A percentile compares a stretch with the other conserved stretches of the same genome.
Evolutionary conservation across 768 basidiomycete genomes (phyloP).

Genomic region (Zangia roseola): DNA sequence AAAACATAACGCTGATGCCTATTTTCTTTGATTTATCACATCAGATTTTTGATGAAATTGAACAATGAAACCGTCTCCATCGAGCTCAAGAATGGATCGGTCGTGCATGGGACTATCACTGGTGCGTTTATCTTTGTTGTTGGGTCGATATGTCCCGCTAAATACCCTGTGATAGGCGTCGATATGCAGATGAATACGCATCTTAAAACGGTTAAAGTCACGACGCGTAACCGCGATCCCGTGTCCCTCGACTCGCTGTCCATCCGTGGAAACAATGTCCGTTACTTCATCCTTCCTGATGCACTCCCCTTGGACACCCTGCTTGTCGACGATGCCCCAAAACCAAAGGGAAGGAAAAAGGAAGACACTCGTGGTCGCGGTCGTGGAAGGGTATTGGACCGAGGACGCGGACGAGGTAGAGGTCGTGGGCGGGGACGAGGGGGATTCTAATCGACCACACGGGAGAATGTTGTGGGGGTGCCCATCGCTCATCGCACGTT

Average conservation of each 20-base stretch:
- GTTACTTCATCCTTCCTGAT: conserved; percentile 97
- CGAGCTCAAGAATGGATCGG: conserved; percentile 96
- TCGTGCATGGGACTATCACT: conserved; percentile 95
- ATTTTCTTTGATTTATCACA: conserved; percentile 17
- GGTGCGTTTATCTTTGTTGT: conserved; percentile 48
- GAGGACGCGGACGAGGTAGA: conserved; percentile 56
- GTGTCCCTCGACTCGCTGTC: conserved; percentile 85
- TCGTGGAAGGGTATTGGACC: conserved; percentile 50
- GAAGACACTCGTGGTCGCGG: conserved; percentile 69
- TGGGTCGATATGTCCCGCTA: neutral
- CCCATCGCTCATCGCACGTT: conserved; percentile 5
- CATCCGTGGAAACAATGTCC: conserved; percentile 94
- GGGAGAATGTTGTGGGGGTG: conserved; percentile 6
- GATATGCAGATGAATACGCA: conserved; percentile 99
- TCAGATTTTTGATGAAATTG: conserved; percentile 98
- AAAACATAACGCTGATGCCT: conserved; percentile 17
- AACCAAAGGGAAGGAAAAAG: conserved; percentile 92
- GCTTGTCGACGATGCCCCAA: conserved; percentile 95
- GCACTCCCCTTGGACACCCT: conserved; percentile 95
- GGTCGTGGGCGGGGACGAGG: conserved; percentile 52
- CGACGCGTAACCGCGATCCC: conserved; percentile 87
- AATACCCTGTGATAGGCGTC: conserved; percentile 59
- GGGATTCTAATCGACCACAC: conserved; percentile 32
- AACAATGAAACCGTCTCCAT: conserved; percentile 99
- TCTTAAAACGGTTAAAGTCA: conserved; percentile 96